Evolutionary conservation across 176 grass and related monocot species (phyloP).

Genomic region (Alopecurus myosuroides): DNA sequence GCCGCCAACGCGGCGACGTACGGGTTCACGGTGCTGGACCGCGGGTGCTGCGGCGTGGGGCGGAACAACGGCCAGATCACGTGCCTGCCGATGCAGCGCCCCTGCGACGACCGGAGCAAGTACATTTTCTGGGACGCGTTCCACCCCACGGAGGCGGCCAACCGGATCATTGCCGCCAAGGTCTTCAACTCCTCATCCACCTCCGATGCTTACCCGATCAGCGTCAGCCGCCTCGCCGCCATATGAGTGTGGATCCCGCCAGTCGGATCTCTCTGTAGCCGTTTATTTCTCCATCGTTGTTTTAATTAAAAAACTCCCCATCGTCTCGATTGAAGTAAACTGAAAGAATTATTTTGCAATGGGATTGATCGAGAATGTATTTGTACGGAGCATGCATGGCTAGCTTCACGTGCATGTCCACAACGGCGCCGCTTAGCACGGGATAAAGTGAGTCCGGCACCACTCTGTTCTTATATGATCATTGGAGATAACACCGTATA

Average conservation of each 20-base stretch:
- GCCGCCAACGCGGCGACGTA: constrained; percentile 43
- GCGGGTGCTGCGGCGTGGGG: constrained; percentile 85
- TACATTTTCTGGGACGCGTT: constrained; percentile 97
- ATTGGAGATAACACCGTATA: no score
- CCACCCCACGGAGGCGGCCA: constrained; percentile 84
- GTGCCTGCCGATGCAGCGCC: constrained; percentile 73
- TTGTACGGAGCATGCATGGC: no score
- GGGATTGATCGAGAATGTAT: background rate
- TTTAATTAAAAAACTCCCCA: background rate
- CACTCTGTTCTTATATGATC: no score
- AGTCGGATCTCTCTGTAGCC: background rate
- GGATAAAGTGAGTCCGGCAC: no score
- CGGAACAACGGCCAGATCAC: constrained; percentile 96
- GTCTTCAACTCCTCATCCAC: constrained; percentile 54
- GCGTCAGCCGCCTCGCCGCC: constrained; percentile 68
- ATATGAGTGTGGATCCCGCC: background rate
- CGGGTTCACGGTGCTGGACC: constrained; percentile 72
- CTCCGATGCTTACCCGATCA: constrained; percentile 55
- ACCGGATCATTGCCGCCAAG: constrained; percentile 68
- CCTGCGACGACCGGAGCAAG: constrained; percentile 54
- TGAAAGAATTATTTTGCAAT: background rate
- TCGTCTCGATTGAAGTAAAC: background rate
- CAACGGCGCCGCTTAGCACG: no score
- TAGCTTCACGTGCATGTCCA: no score
- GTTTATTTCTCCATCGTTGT: background rate